Base-by-base conservation (phyloP, 2,329 filamentous ascomycete genomes). In the Penicillium sp. region DNA sequence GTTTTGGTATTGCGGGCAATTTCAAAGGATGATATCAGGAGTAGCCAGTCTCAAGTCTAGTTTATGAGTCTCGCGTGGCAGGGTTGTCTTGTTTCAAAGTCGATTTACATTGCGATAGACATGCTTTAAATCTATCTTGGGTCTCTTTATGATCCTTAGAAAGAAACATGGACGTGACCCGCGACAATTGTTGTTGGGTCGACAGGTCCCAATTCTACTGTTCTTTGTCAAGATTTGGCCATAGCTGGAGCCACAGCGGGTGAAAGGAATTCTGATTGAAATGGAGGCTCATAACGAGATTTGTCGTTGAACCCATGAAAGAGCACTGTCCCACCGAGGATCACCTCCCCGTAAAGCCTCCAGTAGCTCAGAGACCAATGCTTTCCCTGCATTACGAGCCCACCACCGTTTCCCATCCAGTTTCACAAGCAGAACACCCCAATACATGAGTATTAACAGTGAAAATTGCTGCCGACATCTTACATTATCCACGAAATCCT, bases 361-460 rank as follows among this genome's bases (percentile, higher is more conserved):
- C 27, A 68, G 51, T 29, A 73, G 46, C 43, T 73, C 71, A 6
- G 64, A 62, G 4, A 72, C 63, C n/a, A 73, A 56, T 10, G 66
- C 68, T n/a, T 60, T 63, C 1, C 70, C 72, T 5, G 72, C 72
- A 11, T 67, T 65, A 22, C 63, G 63, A 21, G 71, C 70, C 72
- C 72, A 75, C 72, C 72, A 75, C 48, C 67, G 57, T 21, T 62
- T 60, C 5, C 65, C 68, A 60, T 74, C 65, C 22, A 74, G 59
- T 43, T 70, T 61, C 7, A 66, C 66, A 1, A 75, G 61, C 5
- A 75, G 43, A 11, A 72, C 70, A 1, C 69, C 72, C 73, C 73
- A 75, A 47, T 75, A 68, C 67, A 72, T 68, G 11, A 74, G 65
- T 24, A 73, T 68, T 39, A 75, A 51, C 10, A 75, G 53, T 1